These are phyloP conservation scores for Bromus sterilis DNA, from an alignment of 176 grass and related monocot genomes.

Conservation along the genomic window DNA sequence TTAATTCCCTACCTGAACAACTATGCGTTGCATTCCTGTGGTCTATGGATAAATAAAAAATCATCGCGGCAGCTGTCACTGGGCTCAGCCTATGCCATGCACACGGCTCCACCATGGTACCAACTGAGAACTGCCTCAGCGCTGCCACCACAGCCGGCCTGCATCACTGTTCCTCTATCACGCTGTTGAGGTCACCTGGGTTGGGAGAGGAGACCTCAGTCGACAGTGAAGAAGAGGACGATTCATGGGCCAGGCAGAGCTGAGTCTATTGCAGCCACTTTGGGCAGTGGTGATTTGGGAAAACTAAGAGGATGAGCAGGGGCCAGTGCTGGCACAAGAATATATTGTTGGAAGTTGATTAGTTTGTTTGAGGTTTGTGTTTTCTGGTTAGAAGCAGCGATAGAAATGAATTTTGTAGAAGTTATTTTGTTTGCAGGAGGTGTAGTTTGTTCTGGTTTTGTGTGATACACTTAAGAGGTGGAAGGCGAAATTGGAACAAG, in stretches of 20 bases:
- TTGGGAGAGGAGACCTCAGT: neutral
- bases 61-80: neutral
- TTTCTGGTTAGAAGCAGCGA: neutral
- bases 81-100: neutral
- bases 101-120: neutral
- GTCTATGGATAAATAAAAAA: neutral
- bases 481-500: neutral
- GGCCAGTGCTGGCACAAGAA: neutral
- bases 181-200: neutral
- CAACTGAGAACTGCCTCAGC: neutral
- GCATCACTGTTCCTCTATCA: neutral
- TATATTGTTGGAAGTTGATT: neutral
- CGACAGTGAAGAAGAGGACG: neutral
- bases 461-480: neutral
- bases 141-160: neutral
- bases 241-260: neutral
- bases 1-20: neutral
- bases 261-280: neutral
- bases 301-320: neutral
- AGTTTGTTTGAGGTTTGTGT: neutral
- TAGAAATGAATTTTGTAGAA: neutral
- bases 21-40: neutral
- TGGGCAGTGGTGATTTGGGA: neutral
- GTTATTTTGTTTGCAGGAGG: neutral
- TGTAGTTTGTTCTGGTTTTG: neutral